Evolutionary conservation across 2,329 filamentous ascomycete species (phyloP), one percentile per base, ranked within the genome.

Genomic region (Ophiostoma piceae): DNA sequence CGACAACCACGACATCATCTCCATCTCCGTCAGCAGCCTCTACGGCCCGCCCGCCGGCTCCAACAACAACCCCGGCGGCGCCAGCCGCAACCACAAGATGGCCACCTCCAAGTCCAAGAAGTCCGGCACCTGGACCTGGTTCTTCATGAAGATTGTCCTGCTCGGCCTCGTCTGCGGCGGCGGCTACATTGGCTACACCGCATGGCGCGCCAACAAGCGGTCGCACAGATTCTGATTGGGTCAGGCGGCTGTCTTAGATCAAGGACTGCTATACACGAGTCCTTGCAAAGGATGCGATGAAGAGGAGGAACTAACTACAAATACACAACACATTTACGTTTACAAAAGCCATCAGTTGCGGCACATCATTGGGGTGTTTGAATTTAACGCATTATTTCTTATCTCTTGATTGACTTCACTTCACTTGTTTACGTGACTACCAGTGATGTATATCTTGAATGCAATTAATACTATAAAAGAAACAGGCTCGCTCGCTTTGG

Each of bases 1-100:
- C 80, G 95, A 99, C 82, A 97, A 97, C 84, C 94, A 97, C 84
- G 95, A 99, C 81, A 96, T 99, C 79, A 88, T 98, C 78, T 90
- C 88, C 67, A 86, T 99, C 75, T 84, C 88, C 73, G 90, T 94
- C 70, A 91, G 90, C 83, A 99, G 97, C 80, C 83, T 99, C 72
- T 98, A 98, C 82, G 88, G 86, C 70, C 80, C 81, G 37, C 82
- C 82, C 75, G 81, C 83, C 68, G 77, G 78, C 68, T 78, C 75
- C 74, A 79, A 78, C 71, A 74, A 80, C n/a, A 79, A 79, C 32
- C 78, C 78, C 71, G 80, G 77, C 72, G 77, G 76, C 62, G 73
- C 74, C 71, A 74, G 71, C 69, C 64, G 74, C 71, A 73, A 77
- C 80, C 70, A 78, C 77, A 70, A 43, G 3, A 65, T 47, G 29